Evolutionary conservation across 139 green algal species (phyloP), one percentile per base, ranked within the genome.

Genomic region (Ettlia oleoabundans): DNA sequence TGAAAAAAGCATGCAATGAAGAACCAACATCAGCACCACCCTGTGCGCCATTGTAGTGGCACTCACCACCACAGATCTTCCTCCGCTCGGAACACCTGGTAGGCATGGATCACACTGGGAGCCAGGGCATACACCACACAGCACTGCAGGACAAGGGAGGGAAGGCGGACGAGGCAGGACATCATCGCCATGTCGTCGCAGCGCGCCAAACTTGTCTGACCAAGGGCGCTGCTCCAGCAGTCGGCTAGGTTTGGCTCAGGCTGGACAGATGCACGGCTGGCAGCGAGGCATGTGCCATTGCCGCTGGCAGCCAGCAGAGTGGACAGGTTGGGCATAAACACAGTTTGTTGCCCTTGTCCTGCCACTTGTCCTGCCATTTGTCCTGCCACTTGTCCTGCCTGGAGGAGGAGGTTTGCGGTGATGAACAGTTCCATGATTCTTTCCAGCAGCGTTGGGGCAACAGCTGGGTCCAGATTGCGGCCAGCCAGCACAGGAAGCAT

Each of bases 41-140:
- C 28, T 10, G 22, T 10, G 15, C 18, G 13, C 66, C 32, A 4
- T 38, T 33, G 21, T 35, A 35, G 15, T 9, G 22, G 38, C 19
- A 3, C 68, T 40, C 68, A 76, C 68, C 68, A 76, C 41, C 43
- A 76, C 40, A 76, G 38, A 42, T 76, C 68, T 40, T 76, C 68
- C 68, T 62, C 68, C 4, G 68, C 68, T 18, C 68, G 68, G 42
- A 41, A 30, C 28, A 42, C 61, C 18, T 38, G 10, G 61, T 32
- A 38, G 26, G 10, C 62, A 38, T 76, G 68, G 24, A 76, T 76
- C n/a, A 76, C 43, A 1, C 41, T 41, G 1, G 68, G 68, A 4
- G 68, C 40, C 41, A 76, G 8, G n/a, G 47, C 35, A n/a, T 76
- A 76, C 4, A 76, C 68, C 6, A 61, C 9, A n/a, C 68, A 76